Base-by-base conservation (phyloP, 257 asterid genomes). In the Henckelia pumila region DNA sequence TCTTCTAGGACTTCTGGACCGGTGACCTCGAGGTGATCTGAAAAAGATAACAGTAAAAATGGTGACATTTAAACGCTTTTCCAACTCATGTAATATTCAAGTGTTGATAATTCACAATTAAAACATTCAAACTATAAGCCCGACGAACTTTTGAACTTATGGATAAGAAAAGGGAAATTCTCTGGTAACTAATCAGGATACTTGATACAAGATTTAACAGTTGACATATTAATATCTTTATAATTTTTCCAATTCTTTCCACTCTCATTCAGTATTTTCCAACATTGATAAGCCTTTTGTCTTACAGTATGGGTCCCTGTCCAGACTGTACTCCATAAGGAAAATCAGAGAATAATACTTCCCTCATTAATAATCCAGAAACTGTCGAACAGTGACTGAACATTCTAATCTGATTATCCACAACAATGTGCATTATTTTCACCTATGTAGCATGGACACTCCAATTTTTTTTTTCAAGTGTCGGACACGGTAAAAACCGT, bases 1-100 rank as follows among this genome's bases (percentile, higher is more conserved):
- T 79, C 95, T 85, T 81, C 96, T 84, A 14, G 97, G 97, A 71
- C 96, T 91, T 81, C 97, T 80, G 59, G 97, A 91, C 25, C 96
- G 96, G 71, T 77, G 97, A 64, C 84, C 80, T 7, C 85, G 97
- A 24, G 97, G 97, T 19, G 96, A 91, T 75, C 97, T 88, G 86
- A 68, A 78, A 47, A 61, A 28, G 32, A 28, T 9, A 19, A 28
- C 26, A 8, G 69, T 16, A 28, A 32, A 22, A 32, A 20, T 7
- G 44, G 30, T 28, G 30, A 28, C 30, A n/a, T 28, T 28, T 0
- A 28, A 28, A 28, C 3, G 6, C n/a, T n/a, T n/a, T n/a, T n/a
- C n/a, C n/a, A n/a, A n/a, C n/a, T n/a, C n/a, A n/a, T n/a, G n/a
- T n/a, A n/a, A n/a, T n/a, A n/a, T n/a, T n/a, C 52, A 40, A 40